phyloP scores from a whole-genome alignment of 2,329 filamentous ascomycete genomes.

The Diaporthe sp. region DNA sequence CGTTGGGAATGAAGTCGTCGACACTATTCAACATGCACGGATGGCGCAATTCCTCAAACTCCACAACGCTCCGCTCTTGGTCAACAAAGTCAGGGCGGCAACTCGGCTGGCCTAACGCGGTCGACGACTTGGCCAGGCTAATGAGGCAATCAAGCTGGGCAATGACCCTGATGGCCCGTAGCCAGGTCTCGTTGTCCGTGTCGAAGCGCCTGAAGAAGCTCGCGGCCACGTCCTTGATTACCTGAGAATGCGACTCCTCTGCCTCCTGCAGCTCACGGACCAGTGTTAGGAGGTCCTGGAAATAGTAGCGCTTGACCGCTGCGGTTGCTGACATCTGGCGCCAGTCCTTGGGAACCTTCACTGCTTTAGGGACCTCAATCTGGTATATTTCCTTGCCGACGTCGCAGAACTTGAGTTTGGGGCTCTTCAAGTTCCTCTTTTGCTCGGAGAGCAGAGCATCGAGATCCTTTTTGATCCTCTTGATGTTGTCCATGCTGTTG shows the following conservation, averaged over 20 bases:
- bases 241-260: slow-evolving; percentile 92
- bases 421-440: slow-evolving; percentile 81
- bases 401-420: slow-evolving; percentile 81
- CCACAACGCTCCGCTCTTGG: slow-evolving; percentile 85
- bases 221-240: slow-evolving; percentile 86
- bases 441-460: slow-evolving; percentile 79
- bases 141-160: slow-evolving; percentile 96
- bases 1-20: slow-evolving; percentile 96
- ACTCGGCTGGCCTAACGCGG: slow-evolving; percentile 85
- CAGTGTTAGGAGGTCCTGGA: slow-evolving; percentile 82
- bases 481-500: slow-evolving; percentile 81
- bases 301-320: slow-evolving; percentile 94
- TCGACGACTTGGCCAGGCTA: slow-evolving; percentile 90
- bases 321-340: slow-evolving; percentile 96
- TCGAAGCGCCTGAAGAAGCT: slow-evolving; percentile 93
- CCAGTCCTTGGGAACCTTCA: slow-evolving; percentile 91
- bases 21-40: slow-evolving; percentile 94
- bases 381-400: slow-evolving; percentile 98
- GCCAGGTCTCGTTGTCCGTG: slow-evolving; percentile 86
- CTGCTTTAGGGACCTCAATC: slow-evolving; percentile 86
- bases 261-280: slow-evolving; percentile 93
- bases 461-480: slow-evolving; percentile 81
- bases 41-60: slow-evolving; percentile 93
- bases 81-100: slow-evolving; percentile 93
- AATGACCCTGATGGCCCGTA: slow-evolving; percentile 89